Evolutionary conservation across 1,139 yeast species (phyloP).

Genomic region (Pneumocystis wakefieldiae): DNA sequence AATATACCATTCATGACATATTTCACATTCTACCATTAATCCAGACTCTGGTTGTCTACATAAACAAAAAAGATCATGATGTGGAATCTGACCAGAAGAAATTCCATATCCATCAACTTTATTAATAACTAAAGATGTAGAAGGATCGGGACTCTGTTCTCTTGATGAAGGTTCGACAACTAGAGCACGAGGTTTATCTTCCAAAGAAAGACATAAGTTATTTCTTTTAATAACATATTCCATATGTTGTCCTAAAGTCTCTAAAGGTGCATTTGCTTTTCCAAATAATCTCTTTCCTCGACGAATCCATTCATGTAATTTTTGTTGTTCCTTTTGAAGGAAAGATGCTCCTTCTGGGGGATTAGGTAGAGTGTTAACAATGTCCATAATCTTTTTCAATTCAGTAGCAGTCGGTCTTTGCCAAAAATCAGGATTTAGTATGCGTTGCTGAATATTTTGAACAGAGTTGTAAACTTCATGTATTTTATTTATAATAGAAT

Average conservation of each 20-base stretch:
- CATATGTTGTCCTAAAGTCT: slow-evolving; percentile 24
- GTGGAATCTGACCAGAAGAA: slow-evolving; percentile 17
- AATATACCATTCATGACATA: slow-evolving; percentile 60
- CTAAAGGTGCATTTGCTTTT: slow-evolving; percentile 25
- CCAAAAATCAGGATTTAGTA: slow-evolving; percentile 6
- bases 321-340: slow-evolving; percentile 18
- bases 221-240: slow-evolving; percentile 25
- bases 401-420: slow-evolving; percentile 14
- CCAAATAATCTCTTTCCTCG: slow-evolving; percentile 29
- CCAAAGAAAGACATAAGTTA: slow-evolving; percentile 28
- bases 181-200: slow-evolving; percentile 24
- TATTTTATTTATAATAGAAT: slow-evolving; percentile 20
- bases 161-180: slow-evolving; percentile 11
- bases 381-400: slow-evolving; percentile 12
- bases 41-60: slow-evolving; percentile 60
- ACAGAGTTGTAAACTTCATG: slow-evolving; percentile 17
- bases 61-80: slow-evolving; percentile 37
- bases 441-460: slow-evolving; percentile 6
- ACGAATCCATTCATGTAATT: slow-evolving; percentile 35
- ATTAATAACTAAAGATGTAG: slow-evolving; percentile 5
- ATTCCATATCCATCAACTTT: slow-evolving; percentile 2
- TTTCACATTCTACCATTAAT: slow-evolving; percentile 63
- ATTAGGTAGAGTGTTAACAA: slow-evolving; percentile 8
- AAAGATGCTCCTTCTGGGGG: slow-evolving; percentile 9
- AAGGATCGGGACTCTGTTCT: slow-evolving; percentile 16